phyloP scores from a whole-genome alignment of 2,329 filamentous ascomycete genomes.

The Epichloe brachyelytri region DNA sequence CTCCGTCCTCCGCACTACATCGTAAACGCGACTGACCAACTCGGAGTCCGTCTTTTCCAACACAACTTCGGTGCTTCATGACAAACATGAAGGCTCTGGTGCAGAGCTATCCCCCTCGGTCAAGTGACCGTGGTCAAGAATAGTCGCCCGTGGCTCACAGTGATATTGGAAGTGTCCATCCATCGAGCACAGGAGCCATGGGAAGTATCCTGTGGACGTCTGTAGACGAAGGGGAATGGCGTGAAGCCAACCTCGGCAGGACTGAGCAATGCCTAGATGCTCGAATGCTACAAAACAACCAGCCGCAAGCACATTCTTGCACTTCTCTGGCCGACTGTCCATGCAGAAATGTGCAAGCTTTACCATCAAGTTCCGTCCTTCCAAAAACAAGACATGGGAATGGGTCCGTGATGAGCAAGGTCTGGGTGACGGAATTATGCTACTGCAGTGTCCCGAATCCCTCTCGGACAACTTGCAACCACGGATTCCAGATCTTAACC shows the following conservation, averaged over 20 bases:
- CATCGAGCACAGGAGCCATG: conserved; percentile 44
- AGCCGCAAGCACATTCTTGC: conserved; percentile 24
- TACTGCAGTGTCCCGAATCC: conserved; percentile 22
- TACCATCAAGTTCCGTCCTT: conserved; percentile 55
- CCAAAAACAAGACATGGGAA: conserved; percentile 44
- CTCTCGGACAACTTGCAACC: conserved; percentile 31
- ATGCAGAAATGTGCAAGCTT: conserved; percentile 43
- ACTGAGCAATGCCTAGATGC: conserved; percentile 22
- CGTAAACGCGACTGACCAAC: background rate
- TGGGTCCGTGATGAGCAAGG: conserved; percentile 57
- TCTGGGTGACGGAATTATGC: conserved; percentile 50
- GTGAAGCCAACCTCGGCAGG: conserved; percentile 33
- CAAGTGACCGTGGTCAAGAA: conserved; percentile 52
- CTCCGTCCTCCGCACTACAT: no score
- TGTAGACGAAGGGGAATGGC: conserved; percentile 40
- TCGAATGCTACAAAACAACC: conserved; percentile 34
- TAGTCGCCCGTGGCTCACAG: conserved; percentile 45
- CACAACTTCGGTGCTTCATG: background rate
- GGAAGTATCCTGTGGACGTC: conserved; percentile 68
- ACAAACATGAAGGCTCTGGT: conserved; percentile 24
- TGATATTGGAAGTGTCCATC: conserved; percentile 53
- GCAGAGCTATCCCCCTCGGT: conserved; percentile 56
- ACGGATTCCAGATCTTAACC: conserved; percentile 45
- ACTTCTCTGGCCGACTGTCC: conserved; percentile 41
- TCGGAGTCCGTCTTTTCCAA: background rate